Evolutionary conservation across 805 yeast species (phyloP), one percentile per base, ranked within the genome.

Genomic region (Deakozyma indianensis): DNA sequence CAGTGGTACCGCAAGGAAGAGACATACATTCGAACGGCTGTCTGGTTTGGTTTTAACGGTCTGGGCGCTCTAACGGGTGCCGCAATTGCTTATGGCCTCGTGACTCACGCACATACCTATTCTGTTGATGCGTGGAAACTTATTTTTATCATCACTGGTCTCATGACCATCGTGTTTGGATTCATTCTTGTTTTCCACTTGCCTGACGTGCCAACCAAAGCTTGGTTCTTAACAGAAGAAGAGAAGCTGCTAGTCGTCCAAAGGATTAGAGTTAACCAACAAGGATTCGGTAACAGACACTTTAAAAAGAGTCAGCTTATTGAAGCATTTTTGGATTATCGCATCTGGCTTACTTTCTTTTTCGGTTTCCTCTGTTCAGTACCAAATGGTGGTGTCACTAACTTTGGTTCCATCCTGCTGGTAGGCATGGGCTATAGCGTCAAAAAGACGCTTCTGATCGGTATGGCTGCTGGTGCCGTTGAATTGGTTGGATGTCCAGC

Each of bases 141-240:
- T 14, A 57, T 78, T 2, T 82, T 71, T 56, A 61, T 82, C 42
- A 65, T 79, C 24, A 69, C 74, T 38, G 94, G 92, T 15, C 56
- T 67, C 4, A 66, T 76, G 47, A 78, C 85, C 2, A 58, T 78
- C 4, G 54, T 70, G 9, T 53, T 75, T 15, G 83, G 82, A 3
- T 44, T 71, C 9, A 45, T 69, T 9, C 65, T 76, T 48, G 58
- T 59, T 41, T 50, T 74, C 45, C 74, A 73, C 57, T 55, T 80
- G 43, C 83, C 84, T 15, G 78, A 75, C 51, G 58, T 64, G 27
- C 84, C 85, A 35, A 62, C 65, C 18, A 47, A 52, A 14, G 62
- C 62, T 4, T 45, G 53, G 51, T 59, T 56, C 52, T 62, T 58
- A 41, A 55, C 48, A 14, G 69, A 65, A 16, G 66, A 67, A 46